Percentiles rank a stretch among this genome's conserved stretches.
Evolutionary conservation across 2,329 filamentous ascomycete genomes (phyloP).

Genomic region (Ophiostoma montium): DNA sequence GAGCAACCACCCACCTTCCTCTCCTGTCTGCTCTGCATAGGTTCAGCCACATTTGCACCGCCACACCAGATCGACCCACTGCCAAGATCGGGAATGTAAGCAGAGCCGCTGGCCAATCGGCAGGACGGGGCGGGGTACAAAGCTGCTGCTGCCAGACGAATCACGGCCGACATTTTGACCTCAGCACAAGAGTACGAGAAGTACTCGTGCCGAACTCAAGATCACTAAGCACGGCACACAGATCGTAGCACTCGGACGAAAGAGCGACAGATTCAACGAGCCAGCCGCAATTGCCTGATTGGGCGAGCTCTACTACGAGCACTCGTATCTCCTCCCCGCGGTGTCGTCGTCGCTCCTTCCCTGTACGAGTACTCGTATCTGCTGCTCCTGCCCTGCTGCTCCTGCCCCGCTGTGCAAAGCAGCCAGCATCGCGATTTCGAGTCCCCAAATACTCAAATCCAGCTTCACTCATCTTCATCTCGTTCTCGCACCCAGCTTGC

Average conservation of each 20-base stretch:
- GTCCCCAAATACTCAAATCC: neutral
- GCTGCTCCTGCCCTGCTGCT: neutral
- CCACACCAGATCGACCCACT: too few relatives aligned
- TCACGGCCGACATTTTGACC: conserved; percentile 3
- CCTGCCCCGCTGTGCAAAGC: neutral
- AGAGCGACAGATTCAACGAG: conserved; percentile 13
- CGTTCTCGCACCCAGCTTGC: neutral
- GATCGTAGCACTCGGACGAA: too few relatives aligned
- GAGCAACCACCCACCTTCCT: too few relatives aligned
- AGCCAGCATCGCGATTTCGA: neutral
- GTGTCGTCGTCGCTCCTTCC: conserved; percentile 2
- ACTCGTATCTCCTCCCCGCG: neutral
- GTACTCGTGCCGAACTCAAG: neutral
- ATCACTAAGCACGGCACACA: too few relatives aligned
- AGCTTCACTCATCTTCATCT: neutral
- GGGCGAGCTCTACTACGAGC: neutral
- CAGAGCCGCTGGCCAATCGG: neutral
- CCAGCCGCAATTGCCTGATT: neutral
- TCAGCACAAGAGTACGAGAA: neutral
- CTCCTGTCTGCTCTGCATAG: too few relatives aligned
- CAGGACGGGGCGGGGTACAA: neutral
- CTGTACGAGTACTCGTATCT: neutral
- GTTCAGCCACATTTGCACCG: neutral
- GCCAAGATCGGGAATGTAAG: too few relatives aligned
- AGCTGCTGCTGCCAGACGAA: conserved; percentile 3